These are phyloP conservation scores for Sarocladium brachiariae DNA, from an alignment of 2,329 filamentous ascomycete species.

Conservation along the genomic window DNA sequence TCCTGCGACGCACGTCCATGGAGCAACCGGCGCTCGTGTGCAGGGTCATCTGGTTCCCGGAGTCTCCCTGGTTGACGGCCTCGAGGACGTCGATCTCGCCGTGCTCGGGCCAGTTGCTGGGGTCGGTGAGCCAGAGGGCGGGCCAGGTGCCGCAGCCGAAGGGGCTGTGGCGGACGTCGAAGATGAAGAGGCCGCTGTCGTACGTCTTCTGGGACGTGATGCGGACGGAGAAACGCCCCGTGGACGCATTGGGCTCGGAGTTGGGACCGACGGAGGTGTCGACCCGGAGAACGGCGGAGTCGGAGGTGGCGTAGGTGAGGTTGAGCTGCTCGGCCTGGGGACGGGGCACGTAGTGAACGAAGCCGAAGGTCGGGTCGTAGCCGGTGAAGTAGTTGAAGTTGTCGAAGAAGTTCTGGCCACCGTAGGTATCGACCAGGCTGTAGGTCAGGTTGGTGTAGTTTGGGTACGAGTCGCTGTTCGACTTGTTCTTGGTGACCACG, in stretches of 20 bases:
- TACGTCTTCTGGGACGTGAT: constrained; percentile 55
- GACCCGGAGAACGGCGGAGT: constrained; percentile 50
- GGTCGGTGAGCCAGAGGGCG: constrained; percentile 59
- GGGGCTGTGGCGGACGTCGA: constrained; percentile 58
- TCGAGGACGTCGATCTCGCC: constrained; percentile 62
- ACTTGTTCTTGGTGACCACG: constrained; percentile 34
- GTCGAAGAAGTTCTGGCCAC: constrained; percentile 45
- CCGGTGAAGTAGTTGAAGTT: constrained; percentile 46
- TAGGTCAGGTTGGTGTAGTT: constrained; percentile 42
- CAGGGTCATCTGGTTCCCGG: constrained; percentile 53
- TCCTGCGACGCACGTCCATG: constrained; percentile 47
- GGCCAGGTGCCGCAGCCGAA: constrained; percentile 60
- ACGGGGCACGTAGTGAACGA: constrained; percentile 46
- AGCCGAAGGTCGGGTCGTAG: constrained; percentile 42
- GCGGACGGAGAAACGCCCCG: constrained; percentile 57
- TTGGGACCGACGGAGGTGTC: constrained; percentile 49
- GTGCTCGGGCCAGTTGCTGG: constrained; percentile 52
- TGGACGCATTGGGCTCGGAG: constrained; percentile 42
- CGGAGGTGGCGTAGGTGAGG: constrained; percentile 51
- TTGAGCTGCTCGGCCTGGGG: constrained; percentile 42
- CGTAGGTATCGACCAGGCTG: constrained; percentile 41
- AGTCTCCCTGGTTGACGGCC: constrained; percentile 44
- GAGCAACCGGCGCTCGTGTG: constrained; percentile 48
- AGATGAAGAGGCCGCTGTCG: constrained; percentile 58
- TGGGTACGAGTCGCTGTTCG: constrained; percentile 36